Percentiles rank a stretch among this genome's conserved stretches.
Evolutionary conservation across 768 basidiomycete genomes (phyloP).

Genomic region (Amanita muscaria): DNA sequence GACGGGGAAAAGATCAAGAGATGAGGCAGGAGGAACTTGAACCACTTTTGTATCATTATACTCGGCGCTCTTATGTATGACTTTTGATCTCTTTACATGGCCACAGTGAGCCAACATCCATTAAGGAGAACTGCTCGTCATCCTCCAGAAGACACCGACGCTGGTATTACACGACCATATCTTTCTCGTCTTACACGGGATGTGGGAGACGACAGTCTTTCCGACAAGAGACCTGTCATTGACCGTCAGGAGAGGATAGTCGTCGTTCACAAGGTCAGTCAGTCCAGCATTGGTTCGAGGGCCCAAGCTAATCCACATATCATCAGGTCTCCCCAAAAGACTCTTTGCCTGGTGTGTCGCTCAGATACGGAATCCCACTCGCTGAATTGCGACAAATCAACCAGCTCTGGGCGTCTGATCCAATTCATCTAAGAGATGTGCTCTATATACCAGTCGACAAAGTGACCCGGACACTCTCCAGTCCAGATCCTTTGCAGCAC

Average conservation of each 20-base stretch:
- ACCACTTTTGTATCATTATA: background rate
- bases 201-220: slow-evolving; percentile 18
- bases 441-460: slow-evolving; percentile 73
- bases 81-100: background rate
- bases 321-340: slow-evolving; percentile 62
- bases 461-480: slow-evolving; percentile 27
- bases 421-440: slow-evolving; percentile 78
- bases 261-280: slow-evolving; percentile 49
- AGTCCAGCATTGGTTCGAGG: background rate
- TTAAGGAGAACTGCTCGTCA: slow-evolving; percentile 11
- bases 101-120: slow-evolving; percentile 8
- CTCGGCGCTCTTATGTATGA: background rate
- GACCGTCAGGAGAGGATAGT: slow-evolving; percentile 40
- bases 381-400: slow-evolving; percentile 81
- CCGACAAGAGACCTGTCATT: slow-evolving; percentile 12
- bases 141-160: slow-evolving; percentile 11
- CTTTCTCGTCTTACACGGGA: slow-evolving; percentile 28
- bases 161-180: slow-evolving; percentile 31
- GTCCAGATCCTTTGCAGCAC: background rate
- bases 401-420: slow-evolving; percentile 89
- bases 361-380: slow-evolving; percentile 83
- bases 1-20: slow-evolving; percentile 23
- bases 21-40: slow-evolving; percentile 16
- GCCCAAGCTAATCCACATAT: background rate
- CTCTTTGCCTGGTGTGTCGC: slow-evolving; percentile 77